These are phyloP conservation scores for Phytophthora crassamura DNA, from an alignment of 352 stramenopile genomes.

Conservation along the genomic window DNA sequence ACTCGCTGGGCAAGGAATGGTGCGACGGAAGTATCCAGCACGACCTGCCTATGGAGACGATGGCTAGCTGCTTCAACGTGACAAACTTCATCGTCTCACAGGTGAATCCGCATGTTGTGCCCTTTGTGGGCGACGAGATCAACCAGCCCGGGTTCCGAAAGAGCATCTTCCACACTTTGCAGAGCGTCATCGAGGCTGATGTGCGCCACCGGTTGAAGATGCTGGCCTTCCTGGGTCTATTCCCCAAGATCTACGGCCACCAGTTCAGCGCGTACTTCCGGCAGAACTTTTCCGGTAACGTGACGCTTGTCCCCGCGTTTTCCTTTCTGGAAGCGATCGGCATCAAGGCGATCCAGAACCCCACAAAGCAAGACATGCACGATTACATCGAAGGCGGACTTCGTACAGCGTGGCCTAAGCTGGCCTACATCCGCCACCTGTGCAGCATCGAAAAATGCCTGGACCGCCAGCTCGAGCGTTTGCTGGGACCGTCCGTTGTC, in stretches of 20 bases:
- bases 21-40: constrained; percentile 94
- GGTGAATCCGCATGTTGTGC: constrained; percentile 92
- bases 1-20: constrained; percentile 93
- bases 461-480: constrained; percentile 43
- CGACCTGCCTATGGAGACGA: constrained; percentile 94
- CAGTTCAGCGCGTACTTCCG: constrained; percentile 81
- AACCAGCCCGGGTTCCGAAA: constrained; percentile 68
- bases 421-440: constrained; percentile 94
- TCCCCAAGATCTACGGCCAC: constrained; percentile 85
- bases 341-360: constrained; percentile 88
- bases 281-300: constrained; percentile 97
- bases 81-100: constrained; percentile 93
- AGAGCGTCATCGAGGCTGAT: constrained; percentile 88
- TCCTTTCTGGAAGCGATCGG: constrained; percentile 85
- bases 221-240: constrained; percentile 87
- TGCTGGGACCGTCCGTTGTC: constrained; percentile 29
- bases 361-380: constrained; percentile 73
- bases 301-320: constrained; percentile 94
- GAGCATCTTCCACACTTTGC: constrained; percentile 73
- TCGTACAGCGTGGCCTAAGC: constrained; percentile 90
- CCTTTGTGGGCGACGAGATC: constrained; percentile 93
- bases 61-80: constrained; percentile 94
- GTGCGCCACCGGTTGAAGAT: constrained; percentile 76
- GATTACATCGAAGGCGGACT: constrained; percentile 87
- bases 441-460: constrained; percentile 91